These are phyloP conservation scores for Pythium pyrilobum DNA, from an alignment of 352 stramenopile genomes.

Conservation along the genomic window DNA sequence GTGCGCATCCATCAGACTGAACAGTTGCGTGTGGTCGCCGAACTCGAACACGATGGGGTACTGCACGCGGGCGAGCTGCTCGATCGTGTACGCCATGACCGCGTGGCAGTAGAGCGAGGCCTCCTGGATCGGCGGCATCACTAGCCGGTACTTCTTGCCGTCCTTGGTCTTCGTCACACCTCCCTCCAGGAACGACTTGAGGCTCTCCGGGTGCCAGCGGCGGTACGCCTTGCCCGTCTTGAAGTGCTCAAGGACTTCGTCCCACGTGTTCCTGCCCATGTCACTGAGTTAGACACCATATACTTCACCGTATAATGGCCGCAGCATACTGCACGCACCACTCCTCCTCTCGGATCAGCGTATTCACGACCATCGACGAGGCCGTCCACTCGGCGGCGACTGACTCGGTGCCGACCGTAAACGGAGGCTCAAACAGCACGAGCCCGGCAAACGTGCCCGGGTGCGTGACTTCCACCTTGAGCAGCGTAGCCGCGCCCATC, in stretches of 20 bases:
- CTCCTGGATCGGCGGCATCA: conserved; percentile 5
- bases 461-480: conserved; percentile 19
- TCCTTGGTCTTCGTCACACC: conserved; percentile 7
- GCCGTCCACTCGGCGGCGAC: background rate
- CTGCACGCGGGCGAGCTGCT: conserved; percentile 1
- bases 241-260: conserved; percentile 7
- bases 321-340: background rate
- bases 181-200: conserved; percentile 6
- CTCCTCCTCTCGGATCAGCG: background rate
- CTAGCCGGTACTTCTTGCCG: conserved; percentile 8
- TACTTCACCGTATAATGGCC: background rate
- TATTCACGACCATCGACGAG: conserved; percentile 3
- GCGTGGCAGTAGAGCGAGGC: conserved; percentile 17
- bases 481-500: conserved; percentile 31
- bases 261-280: conserved; percentile 10
- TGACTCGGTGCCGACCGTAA: background rate
- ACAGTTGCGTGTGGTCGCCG: conserved; percentile 10
- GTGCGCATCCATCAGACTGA: background rate
- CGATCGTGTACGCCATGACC: background rate
- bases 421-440: conserved; percentile 16
- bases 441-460: conserved; percentile 39
- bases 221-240: conserved; percentile 1
- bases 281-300: background rate
- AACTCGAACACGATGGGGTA: conserved; percentile 7
- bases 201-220: conserved; percentile 7